Conservation (phyloP, 208 protist genomes). For the Acanthamoeba lenticulata region DNA sequence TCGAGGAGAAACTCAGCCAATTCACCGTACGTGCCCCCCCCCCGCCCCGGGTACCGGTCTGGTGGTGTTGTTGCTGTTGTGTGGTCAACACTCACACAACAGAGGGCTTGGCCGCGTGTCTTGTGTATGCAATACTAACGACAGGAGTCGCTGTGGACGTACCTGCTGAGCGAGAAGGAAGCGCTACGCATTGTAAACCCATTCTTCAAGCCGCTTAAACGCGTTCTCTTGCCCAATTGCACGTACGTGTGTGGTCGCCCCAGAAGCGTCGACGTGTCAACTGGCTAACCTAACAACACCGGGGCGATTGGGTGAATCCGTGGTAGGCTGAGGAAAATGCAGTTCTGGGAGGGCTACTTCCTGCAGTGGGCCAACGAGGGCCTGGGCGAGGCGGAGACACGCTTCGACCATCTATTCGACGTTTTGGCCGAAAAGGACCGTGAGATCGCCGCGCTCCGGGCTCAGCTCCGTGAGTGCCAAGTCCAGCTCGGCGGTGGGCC, state of each 20-base stretch:
- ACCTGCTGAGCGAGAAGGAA: neutral
- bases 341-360: constrained; percentile 60
- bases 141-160: constrained; percentile 4
- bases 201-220: neutral
- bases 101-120: too few relatives aligned
- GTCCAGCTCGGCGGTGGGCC: neutral
- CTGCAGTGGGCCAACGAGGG: constrained; percentile 6
- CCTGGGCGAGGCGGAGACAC: neutral
- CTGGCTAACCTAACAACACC: neutral
- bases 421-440: neutral
- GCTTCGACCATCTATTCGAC: neutral
- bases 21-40: neutral
- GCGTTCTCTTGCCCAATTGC: constrained; percentile 39
- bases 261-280: neutral
- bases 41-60: neutral
- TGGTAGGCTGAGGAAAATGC: constrained; percentile 21
- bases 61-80: neutral
- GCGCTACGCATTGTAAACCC: neutral
- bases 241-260: neutral
- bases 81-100: too few relatives aligned
- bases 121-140: too few relatives aligned
- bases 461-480: constrained; percentile 3
- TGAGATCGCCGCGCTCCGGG: constrained; percentile 23
- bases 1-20: constrained; percentile 13
- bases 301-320: neutral